Conservation (phyloP, 139 green algal genomes). For the Volvox africanus region DNA sequence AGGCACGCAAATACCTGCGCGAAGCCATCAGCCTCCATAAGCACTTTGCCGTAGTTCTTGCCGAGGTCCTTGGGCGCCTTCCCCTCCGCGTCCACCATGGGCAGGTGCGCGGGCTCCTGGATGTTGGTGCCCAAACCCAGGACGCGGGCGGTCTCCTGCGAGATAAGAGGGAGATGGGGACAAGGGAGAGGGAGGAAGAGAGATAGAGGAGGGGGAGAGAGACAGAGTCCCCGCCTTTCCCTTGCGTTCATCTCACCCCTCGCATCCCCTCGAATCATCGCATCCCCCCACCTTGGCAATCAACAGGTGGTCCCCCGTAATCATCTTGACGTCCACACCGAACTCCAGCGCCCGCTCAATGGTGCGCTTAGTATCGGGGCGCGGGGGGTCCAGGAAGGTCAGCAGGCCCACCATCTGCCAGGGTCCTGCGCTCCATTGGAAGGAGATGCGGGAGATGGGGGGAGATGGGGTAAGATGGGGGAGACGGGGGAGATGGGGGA, state of each 20-base stretch:
- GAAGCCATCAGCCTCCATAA: slow-evolving; percentile 88
- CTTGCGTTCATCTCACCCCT: too few species aligned
- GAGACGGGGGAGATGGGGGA: not conserved
- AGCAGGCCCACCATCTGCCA: slow-evolving; percentile 87
- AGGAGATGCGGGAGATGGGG: too few species aligned
- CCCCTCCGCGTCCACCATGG: slow-evolving; percentile 75
- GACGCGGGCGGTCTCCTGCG: slow-evolving; percentile 79
- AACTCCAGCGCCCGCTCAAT: slow-evolving; percentile 80
- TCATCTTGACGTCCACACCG: slow-evolving; percentile 94
- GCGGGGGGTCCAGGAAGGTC: slow-evolving; percentile 91
- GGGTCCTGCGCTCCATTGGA: slow-evolving; percentile 39
- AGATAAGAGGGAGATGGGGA: not conserved
- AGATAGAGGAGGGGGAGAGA: too few species aligned
- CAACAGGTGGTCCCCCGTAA: slow-evolving; percentile 86
- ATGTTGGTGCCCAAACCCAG: slow-evolving; percentile 90
- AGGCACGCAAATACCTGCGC: slow-evolving; percentile 69
- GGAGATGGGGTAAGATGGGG: not conserved
- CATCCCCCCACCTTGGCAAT: slow-evolving; percentile 85
- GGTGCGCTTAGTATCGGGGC: slow-evolving; percentile 86
- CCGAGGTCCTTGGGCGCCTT: slow-evolving; percentile 81
- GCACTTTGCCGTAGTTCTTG: slow-evolving; percentile 77
- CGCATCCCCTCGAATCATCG: too few species aligned
- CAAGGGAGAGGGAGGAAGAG: too few species aligned
- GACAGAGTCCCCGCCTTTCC: too few species aligned
- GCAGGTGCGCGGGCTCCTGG: slow-evolving; percentile 57